Conservation (phyloP, 2,329 filamentous ascomycete genomes). For the Zymoseptoria tritici region DNA sequence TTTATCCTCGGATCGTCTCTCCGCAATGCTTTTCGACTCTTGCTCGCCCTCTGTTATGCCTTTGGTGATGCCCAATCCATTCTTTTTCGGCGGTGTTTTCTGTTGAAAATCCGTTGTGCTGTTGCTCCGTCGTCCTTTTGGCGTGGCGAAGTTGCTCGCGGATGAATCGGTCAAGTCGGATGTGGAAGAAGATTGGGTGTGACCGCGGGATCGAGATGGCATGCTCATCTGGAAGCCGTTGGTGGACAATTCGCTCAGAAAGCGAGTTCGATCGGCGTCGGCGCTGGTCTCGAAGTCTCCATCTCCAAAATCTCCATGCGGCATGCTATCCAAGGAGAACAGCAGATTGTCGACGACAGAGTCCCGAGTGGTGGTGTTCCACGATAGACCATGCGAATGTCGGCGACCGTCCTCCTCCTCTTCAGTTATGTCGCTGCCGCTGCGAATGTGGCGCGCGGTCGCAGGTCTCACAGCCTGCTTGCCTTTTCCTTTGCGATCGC, state of each 20-base stretch:
- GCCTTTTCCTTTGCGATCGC: conserved; percentile 8
- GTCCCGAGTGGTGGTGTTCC: conserved; percentile 72
- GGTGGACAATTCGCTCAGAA: conserved; percentile 15
- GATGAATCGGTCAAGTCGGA: conserved; percentile 44
- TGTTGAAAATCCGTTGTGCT: conserved; percentile 62
- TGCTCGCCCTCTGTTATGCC: conserved; percentile 1
- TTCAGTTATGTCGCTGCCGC: conserved; percentile 2
- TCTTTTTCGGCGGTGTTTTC: conserved; percentile 10
- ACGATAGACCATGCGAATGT: conserved; percentile 76
- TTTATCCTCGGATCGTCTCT: neutral
- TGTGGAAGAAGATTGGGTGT: conserved; percentile 55
- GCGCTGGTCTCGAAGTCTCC: conserved; percentile 7
- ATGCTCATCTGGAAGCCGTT: conserved; percentile 3
- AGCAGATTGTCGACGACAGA: conserved; percentile 96
- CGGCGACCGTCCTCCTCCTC: conserved; percentile 5
- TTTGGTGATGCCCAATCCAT: conserved; percentile 9
- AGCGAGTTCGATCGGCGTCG: conserved; percentile 14
- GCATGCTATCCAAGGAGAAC: conserved; percentile 80
- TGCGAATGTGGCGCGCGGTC: neutral
- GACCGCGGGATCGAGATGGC: conserved; percentile 42
- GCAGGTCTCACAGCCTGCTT: conserved; percentile 11
- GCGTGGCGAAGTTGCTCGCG: conserved; percentile 15
- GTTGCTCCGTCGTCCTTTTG: conserved; percentile 60
- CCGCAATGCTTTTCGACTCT: neutral
- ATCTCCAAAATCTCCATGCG: conserved; percentile 21